Evolutionary conservation across 2,329 filamentous ascomycete species (phyloP).

Genomic region (Fusarium camptoceras): DNA sequence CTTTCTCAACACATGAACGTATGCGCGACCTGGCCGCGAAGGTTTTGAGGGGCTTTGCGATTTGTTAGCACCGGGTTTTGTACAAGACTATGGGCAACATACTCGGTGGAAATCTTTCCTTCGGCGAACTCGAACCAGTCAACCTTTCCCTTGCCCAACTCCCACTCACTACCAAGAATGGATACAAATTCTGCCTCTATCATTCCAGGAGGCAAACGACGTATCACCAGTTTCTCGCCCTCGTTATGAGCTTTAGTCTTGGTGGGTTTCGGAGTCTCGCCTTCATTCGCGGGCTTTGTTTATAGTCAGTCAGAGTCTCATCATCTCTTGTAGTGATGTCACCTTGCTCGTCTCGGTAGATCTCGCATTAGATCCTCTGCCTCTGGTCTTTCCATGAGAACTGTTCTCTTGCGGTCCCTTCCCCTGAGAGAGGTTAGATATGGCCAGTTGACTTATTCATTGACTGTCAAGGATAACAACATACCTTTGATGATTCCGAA

Average conservation of each 20-base stretch:
- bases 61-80: slow-evolving; percentile 22
- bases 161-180: slow-evolving; percentile 84
- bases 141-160: slow-evolving; percentile 79
- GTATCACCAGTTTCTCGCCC: slow-evolving; percentile 85
- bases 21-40: slow-evolving; percentile 82
- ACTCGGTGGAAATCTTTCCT: slow-evolving; percentile 87
- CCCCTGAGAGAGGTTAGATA: slow-evolving; percentile 41
- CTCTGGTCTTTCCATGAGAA: slow-evolving; percentile 41
- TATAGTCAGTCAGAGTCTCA: slow-evolving; percentile 29
- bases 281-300: slow-evolving; percentile 45
- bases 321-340: slow-evolving; percentile 16
- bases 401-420: slow-evolving; percentile 43
- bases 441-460: slow-evolving; percentile 20
- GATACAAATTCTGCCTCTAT: slow-evolving; percentile 81
- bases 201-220: slow-evolving; percentile 86
- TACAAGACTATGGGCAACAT: slow-evolving; percentile 49
- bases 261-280: slow-evolving; percentile 47
- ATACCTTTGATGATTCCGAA: slow-evolving; percentile 48
- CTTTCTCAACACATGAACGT: slow-evolving; percentile 82
- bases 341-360: slow-evolving; percentile 48
- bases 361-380: slow-evolving; percentile 47
- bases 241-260: slow-evolving; percentile 52
- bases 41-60: slow-evolving; percentile 79
- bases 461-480: slow-evolving; percentile 12
- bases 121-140: slow-evolving; percentile 80